Base-by-base conservation (phyloP, 2,329 filamentous ascomycete genomes). In the Fonsecaea monophora region DNA sequence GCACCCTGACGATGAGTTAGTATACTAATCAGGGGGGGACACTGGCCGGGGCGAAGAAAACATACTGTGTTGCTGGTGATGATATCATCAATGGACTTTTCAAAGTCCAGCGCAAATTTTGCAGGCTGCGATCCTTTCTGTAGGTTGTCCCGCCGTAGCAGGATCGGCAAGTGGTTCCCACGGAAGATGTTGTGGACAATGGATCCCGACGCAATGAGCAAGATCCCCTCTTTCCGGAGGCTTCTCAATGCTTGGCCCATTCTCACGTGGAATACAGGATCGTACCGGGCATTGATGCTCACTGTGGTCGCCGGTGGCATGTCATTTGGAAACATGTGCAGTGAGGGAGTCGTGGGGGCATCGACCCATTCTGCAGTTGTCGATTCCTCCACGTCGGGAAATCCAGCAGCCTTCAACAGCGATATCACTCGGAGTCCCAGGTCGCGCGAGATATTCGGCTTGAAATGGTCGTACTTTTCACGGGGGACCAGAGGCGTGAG, bases 161-260 rank as follows among this genome's bases (percentile, higher is more conserved):
- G 73, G 85, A 91, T 91, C 0, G 86, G 87, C 0, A 73, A 77
- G 88, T 87, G 91, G 53, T 82, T 74, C 74, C 91, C 91, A 18
- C 88, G 85, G 74, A 88, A 91, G 0, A 91, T 81, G 70, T 91
- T 91, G 75, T 91, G 89, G 0, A 91, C 89, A 0, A 88, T 84
- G 42, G 89, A 89, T 12, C 89, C 85, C 0, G 82, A 84, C 4
- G 85, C 85, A 61, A 87, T 82, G 62, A 91, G 77, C 1, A 91
- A 82, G 70, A 85, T 83, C 38, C 79, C 82, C 73, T 85, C 79
- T 37, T 79, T 73, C 1, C 88, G 81, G 4, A 90, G 79, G 0
- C 83, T 81, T 0, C 86, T 81, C 6, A 90, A 79, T 0, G 85
- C 81, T 0, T 80, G 78, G 25, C 88, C 88, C 7, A 90, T 81